phyloP scores from a whole-genome alignment of 257 asterid genomes.

The Jacaranda copaia region DNA sequence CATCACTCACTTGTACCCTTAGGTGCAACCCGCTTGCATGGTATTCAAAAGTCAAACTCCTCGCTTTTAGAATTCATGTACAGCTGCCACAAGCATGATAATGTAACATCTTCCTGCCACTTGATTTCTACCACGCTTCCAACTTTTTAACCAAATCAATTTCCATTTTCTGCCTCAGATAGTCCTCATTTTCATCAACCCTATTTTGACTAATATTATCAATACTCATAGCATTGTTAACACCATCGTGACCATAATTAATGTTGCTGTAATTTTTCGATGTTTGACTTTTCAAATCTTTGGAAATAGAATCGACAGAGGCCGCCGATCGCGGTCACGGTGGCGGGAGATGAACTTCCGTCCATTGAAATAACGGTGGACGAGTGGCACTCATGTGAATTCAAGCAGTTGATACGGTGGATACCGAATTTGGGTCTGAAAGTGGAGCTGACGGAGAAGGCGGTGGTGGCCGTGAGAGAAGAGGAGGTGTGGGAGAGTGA shows the following conservation, averaged over 20 bases:
- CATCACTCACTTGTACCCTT: too few species aligned
- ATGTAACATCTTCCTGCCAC: too few species aligned
- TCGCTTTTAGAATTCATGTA: too few species aligned
- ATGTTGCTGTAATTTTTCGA: conserved; percentile 36
- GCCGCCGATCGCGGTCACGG: conserved; percentile 40
- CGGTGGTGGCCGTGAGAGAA: conserved; percentile 54
- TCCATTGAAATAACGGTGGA: conserved; percentile 62
- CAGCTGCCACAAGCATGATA: too few species aligned
- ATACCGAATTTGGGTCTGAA: conserved; percentile 43
- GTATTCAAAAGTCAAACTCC: too few species aligned
- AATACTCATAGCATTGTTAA: conserved; percentile 14
- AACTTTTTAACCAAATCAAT: too few species aligned
- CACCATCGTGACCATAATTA: conserved; percentile 4
- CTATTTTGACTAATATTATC: conserved; percentile 29
- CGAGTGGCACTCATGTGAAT: conserved; percentile 43
- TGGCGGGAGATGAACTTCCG: conserved; percentile 42
- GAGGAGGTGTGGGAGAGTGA: conserved; percentile 52
- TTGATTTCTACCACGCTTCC: too few species aligned
- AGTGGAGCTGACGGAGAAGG: conserved; percentile 44
- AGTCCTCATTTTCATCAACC: too few species aligned
- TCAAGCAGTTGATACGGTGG: conserved; percentile 43
- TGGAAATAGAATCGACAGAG: conserved; percentile 69
- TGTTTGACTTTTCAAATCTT: conserved; percentile 66
- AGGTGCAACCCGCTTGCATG: too few species aligned
- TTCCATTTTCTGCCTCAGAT: too few species aligned